Conservation (phyloP, 257 asterid genomes). For the Solanum piurae region DNA sequence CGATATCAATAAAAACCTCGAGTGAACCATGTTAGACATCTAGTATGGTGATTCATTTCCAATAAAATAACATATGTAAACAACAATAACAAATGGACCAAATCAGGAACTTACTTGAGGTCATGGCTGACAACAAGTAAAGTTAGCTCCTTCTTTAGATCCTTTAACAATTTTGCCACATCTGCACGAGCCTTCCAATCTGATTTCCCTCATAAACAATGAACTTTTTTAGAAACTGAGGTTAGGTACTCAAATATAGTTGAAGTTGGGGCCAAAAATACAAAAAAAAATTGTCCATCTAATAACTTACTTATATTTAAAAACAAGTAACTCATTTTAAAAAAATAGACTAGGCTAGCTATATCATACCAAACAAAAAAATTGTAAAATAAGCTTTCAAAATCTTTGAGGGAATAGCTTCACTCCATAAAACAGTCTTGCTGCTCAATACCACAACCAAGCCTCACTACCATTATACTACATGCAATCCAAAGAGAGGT, state of each 20-base stretch:
- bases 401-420: not conserved
- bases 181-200: slow-evolving; percentile 99
- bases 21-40: not conserved
- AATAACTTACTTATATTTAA: not conserved
- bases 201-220: not conserved
- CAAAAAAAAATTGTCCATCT: not conserved
- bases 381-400: not conserved
- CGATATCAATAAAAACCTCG: not conserved
- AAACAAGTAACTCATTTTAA: not conserved
- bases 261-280: slow-evolving; percentile 4
- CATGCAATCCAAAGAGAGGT: not conserved
- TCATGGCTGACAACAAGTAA: slow-evolving; percentile 94
- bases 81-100: not conserved
- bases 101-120: slow-evolving; percentile 53
- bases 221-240: not conserved
- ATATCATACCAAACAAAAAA: not conserved
- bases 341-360: not conserved
- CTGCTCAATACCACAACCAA: not conserved
- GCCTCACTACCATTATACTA: not conserved
- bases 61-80: not conserved
- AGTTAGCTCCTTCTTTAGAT: slow-evolving; percentile 70
- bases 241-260: not conserved
- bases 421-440: not conserved
- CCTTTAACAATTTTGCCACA: slow-evolving; percentile 65
- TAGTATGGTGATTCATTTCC: not conserved